phyloP scores from a whole-genome alignment of 495 filamentous ascomycete genomes.

The Penicillium roqueforti region DNA sequence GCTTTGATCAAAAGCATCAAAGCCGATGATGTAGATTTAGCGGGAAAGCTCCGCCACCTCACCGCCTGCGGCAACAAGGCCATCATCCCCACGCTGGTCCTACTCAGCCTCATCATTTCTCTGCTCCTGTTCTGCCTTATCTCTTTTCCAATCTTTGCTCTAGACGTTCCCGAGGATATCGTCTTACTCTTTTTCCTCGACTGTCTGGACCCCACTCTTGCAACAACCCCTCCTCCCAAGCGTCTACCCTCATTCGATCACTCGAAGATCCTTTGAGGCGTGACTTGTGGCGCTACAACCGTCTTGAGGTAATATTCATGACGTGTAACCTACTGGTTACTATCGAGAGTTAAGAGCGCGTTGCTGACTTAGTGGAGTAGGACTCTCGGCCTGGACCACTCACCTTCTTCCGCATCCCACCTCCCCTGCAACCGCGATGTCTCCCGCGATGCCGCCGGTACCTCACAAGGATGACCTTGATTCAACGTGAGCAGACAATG shows the following conservation, averaged over 20 bases:
- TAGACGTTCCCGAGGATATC: background rate
- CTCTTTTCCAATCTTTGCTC: constrained; percentile 8
- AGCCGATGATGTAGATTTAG: constrained; percentile 8
- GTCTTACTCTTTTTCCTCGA: background rate
- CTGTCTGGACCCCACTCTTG: background rate
- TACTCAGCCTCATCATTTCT: constrained; percentile 35
- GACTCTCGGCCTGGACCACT: constrained; percentile 1
- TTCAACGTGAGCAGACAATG: constrained; percentile 61
- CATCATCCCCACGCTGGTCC: constrained; percentile 24
- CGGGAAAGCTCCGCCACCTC: constrained; percentile 13
- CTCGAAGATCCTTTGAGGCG: constrained; percentile 6
- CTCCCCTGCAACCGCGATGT: constrained; percentile 30
- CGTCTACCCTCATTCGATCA: constrained; percentile 1
- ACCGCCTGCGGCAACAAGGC: constrained; percentile 34
- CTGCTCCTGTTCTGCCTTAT: constrained; percentile 18
- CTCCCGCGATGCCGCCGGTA: constrained; percentile 37
- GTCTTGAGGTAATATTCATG: constrained; percentile 3
- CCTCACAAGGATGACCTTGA: constrained; percentile 80
- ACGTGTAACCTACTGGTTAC: background rate
- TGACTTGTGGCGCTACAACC: constrained; percentile 23
- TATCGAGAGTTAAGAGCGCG: background rate
- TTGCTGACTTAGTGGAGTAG: background rate
- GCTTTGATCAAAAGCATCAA: background rate
- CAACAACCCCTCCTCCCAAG: background rate
- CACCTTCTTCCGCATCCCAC: background rate